phyloP scores from a whole-genome alignment of 305 asterid genomes.

The Solanum hybrid region DNA sequence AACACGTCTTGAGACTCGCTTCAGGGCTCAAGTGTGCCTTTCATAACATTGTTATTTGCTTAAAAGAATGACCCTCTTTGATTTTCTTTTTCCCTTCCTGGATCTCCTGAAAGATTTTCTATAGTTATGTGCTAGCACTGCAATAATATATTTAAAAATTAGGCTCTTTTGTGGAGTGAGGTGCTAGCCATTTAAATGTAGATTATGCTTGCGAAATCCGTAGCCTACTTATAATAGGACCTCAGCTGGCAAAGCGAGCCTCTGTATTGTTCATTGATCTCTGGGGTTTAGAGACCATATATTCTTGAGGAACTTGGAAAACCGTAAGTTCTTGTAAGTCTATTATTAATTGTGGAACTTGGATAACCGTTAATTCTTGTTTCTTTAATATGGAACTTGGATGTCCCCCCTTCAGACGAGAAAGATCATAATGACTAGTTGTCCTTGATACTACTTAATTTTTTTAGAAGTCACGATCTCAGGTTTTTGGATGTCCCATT shows the following conservation, averaged over 20 bases:
- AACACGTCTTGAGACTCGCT: background rate
- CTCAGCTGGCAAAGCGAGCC: background rate
- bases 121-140: background rate
- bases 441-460: background rate
- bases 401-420: background rate
- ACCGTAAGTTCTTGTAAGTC: background rate
- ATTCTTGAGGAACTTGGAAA: background rate
- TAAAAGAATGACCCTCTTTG: background rate
- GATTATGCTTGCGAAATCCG: background rate
- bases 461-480: background rate
- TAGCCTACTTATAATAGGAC: background rate
- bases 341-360: background rate
- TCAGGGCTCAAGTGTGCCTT: background rate
- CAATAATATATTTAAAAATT: background rate
- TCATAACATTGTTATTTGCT: background rate
- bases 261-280: background rate
- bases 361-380: background rate
- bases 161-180: background rate
- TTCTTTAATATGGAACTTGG: background rate
- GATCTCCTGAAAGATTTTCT: background rate
- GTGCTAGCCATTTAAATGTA: background rate
- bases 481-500: background rate
- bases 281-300: background rate
- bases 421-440: background rate
- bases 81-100: background rate